These are phyloP conservation scores for Bimuria novae-zelandiae DNA, from an alignment of 2,329 filamentous ascomycete genomes.

Conservation along the genomic window DNA sequence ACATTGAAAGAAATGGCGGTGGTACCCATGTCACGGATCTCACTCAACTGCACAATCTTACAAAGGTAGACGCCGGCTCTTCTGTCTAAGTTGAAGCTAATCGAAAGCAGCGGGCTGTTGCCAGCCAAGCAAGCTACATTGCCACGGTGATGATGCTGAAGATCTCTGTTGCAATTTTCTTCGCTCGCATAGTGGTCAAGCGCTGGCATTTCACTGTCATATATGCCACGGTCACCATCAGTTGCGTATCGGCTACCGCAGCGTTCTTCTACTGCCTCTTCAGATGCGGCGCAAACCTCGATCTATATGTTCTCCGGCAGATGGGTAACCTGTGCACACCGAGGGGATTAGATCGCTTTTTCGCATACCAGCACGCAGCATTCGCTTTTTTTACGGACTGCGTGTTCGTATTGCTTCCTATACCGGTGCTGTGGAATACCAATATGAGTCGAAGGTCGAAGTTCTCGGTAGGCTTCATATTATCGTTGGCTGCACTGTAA, in stretches of 20 bases:
- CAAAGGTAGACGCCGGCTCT: slow-evolving; percentile 28
- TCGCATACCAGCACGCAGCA: slow-evolving; percentile 52
- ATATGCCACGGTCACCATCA: slow-evolving; percentile 45
- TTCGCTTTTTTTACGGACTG: slow-evolving; percentile 40
- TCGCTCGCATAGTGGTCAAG: slow-evolving; percentile 50
- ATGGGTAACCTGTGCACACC: slow-evolving; percentile 47
- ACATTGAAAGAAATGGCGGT: slow-evolving; percentile 36
- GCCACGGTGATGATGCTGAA: slow-evolving; percentile 50
- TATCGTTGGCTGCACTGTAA: slow-evolving; percentile 52
- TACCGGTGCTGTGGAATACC: slow-evolving; percentile 59
- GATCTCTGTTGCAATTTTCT: slow-evolving; percentile 52
- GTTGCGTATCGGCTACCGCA: slow-evolving; percentile 36
- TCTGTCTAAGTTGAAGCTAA: slow-evolving; percentile 7
- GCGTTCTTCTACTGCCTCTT: slow-evolving; percentile 59
- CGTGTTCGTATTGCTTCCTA: slow-evolving; percentile 37
- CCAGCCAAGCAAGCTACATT: slow-evolving; percentile 47
- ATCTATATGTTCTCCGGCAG: slow-evolving; percentile 38
- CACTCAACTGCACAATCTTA: slow-evolving; percentile 27
- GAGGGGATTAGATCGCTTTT: slow-evolving; percentile 55
- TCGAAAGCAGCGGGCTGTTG: slow-evolving; percentile 37
- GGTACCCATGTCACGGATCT: slow-evolving; percentile 37
- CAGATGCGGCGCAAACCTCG: slow-evolving; percentile 50
- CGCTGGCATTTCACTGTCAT: slow-evolving; percentile 46
- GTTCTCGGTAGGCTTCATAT: slow-evolving; percentile 57
- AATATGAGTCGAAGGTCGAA: slow-evolving; percentile 61